Percentiles rank a stretch among this genome's conserved stretches.
Evolutionary conservation across 768 basidiomycete species (phyloP).

Genomic region (Russula foetens): DNA sequence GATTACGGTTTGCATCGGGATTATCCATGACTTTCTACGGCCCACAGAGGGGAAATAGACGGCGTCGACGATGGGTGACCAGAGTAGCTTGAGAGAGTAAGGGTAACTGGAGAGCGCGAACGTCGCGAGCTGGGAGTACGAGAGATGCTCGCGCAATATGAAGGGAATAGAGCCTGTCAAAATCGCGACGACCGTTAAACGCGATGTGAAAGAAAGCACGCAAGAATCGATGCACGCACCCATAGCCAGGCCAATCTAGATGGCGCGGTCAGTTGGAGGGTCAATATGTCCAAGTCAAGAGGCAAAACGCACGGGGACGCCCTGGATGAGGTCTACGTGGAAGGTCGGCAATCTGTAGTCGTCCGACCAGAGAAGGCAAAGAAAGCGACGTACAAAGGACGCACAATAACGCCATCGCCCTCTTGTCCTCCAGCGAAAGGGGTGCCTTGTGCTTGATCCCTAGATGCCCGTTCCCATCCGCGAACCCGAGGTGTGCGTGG

Average conservation of each 20-base stretch:
- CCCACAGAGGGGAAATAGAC: slow-evolving; percentile 74
- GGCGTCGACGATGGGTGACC: slow-evolving; percentile 97
- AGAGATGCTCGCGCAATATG: slow-evolving; percentile 88
- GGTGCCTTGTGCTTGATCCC: neutral
- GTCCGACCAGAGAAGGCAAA: neutral
- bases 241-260: slow-evolving; percentile 79
- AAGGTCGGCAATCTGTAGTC: too few species aligned
- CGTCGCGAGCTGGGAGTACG: slow-evolving; percentile 93
- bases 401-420: slow-evolving; percentile 38
- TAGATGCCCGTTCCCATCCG: neutral
- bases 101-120: slow-evolving; percentile 92
- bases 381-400: slow-evolving; percentile 35
- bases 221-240: slow-evolving; percentile 35
- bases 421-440: slow-evolving; percentile 30
- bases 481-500: slow-evolving; percentile 18
- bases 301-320: slow-evolving; percentile 65
- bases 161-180: slow-evolving; percentile 86
- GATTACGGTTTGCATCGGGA: slow-evolving; percentile 91
- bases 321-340: slow-evolving; percentile 49
- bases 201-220: neutral
- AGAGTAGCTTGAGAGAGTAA: slow-evolving; percentile 93
- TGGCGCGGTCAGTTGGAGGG: neutral
- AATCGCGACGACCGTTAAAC: neutral
- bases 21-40: slow-evolving; percentile 98
- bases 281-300: slow-evolving; percentile 16